Evolutionary conservation across 2,329 filamentous ascomycete species (phyloP).

Genomic region (Fusarium pseudonygamai): DNA sequence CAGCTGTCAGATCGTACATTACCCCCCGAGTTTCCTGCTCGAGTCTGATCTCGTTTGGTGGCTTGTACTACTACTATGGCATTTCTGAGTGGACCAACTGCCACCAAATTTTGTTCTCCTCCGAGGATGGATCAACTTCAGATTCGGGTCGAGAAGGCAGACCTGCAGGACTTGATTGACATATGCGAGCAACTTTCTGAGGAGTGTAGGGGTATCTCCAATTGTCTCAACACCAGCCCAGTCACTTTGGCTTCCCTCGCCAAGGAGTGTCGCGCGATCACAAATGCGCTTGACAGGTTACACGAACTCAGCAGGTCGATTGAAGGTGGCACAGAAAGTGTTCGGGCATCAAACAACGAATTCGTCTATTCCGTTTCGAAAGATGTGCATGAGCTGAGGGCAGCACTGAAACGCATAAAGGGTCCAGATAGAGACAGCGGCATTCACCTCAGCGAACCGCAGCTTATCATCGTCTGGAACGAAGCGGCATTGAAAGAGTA

Average conservation of each 20-base stretch:
- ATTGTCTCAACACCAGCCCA: conserved; percentile 43
- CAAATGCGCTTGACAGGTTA: conserved; percentile 41
- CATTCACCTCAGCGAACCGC: conserved; percentile 40
- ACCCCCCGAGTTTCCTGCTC: conserved; percentile 23
- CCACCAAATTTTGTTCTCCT: conserved; percentile 6
- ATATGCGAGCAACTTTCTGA: conserved; percentile 41
- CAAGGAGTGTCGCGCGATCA: conserved; percentile 41
- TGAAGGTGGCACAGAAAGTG: conserved; percentile 27
- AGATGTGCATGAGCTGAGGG: conserved; percentile 40
- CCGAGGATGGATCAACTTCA: conserved; percentile 39
- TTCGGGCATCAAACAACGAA: conserved; percentile 40
- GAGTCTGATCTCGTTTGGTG: background rate
- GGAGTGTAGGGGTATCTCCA: conserved; percentile 40
- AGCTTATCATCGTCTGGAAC: conserved; percentile 44
- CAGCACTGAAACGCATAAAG: conserved; percentile 41
- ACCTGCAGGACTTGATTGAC: conserved; percentile 39
- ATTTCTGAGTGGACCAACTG: conserved; percentile 16
- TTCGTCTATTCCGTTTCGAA: conserved; percentile 42
- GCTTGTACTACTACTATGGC: conserved; percentile 15
- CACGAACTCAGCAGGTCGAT: conserved; percentile 38
- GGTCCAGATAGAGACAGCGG: conserved; percentile 42
- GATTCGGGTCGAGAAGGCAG: conserved; percentile 38
- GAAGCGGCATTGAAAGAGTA: conserved; percentile 37
- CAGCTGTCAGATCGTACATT: conserved; percentile 33
- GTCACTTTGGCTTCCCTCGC: conserved; percentile 39